phyloP scores from a whole-genome alignment of 2,329 filamentous ascomycete species.

The Aspergillus tanneri region DNA sequence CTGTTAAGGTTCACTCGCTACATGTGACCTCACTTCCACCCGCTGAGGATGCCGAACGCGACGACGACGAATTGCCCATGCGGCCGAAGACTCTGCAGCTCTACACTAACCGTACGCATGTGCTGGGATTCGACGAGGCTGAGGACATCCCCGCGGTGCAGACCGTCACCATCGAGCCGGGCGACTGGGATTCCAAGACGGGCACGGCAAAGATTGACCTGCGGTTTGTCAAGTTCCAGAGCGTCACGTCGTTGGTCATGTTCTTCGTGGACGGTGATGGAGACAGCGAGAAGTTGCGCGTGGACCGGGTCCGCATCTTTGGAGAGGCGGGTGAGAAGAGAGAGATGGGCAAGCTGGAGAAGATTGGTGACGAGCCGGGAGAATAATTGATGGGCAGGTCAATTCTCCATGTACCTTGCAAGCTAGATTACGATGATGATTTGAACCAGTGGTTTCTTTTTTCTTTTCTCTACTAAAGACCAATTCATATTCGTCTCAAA shows the following conservation, averaged over 20 bases:
- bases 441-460: too few species aligned
- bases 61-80: conserved; percentile 73
- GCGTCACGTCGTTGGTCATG: conserved; percentile 78
- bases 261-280: conserved; percentile 87
- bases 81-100: conserved; percentile 80
- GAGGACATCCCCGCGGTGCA: conserved; percentile 83
- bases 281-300: conserved; percentile 77
- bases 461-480: not conserved
- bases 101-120: conserved; percentile 84
- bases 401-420: not conserved
- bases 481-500: not conserved
- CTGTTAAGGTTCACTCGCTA: conserved; percentile 81
- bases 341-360: conserved; percentile 91
- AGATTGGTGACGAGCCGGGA: conserved; percentile 75
- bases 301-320: conserved; percentile 64
- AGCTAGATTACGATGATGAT: not conserved
- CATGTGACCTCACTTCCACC: conserved; percentile 80
- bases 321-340: conserved; percentile 90
- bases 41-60: conserved; percentile 50
- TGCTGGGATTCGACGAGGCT: conserved; percentile 92
- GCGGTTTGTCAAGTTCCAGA: conserved; percentile 97
- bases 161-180: conserved; percentile 67
- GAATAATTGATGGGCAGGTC: conserved; percentile 46
- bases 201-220: conserved; percentile 71
- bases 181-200: conserved; percentile 74